Evolutionary conservation across 1,139 yeast genomes (phyloP).

Genomic region (Meyerozyma guilliermondii): DNA sequence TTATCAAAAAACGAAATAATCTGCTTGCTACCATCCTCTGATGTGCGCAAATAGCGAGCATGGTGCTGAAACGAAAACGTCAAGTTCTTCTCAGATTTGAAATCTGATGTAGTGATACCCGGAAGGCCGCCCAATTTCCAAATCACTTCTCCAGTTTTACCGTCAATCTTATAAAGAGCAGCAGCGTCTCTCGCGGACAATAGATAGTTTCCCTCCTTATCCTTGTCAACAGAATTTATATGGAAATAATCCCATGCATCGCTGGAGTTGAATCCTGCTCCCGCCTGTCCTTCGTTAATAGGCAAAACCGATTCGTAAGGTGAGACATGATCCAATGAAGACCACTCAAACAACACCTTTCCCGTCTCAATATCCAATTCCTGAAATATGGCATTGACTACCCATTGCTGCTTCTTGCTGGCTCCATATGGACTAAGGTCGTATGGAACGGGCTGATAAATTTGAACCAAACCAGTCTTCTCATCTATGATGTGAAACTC

Average conservation of each 20-base stretch:
- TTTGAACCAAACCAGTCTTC: conserved; percentile 23
- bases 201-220: conserved; percentile 29
- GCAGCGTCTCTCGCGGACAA: conserved; percentile 33
- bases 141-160: conserved; percentile 29
- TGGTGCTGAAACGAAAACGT: conserved; percentile 35
- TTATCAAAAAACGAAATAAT: conserved; percentile 32
- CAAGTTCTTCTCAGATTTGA: conserved; percentile 14
- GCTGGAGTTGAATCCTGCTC: conserved; percentile 25
- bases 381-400: conserved; percentile 27
- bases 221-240: conserved; percentile 37
- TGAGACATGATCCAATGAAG: conserved; percentile 30
- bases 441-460: conserved; percentile 24
- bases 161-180: conserved; percentile 29
- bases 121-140: conserved; percentile 31
- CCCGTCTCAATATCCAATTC: conserved; percentile 33
- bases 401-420: conserved; percentile 23
- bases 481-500: conserved; percentile 27
- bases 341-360: conserved; percentile 33
- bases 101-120: conserved; percentile 18
- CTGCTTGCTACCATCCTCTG: conserved; percentile 19
- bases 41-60: conserved; percentile 23
- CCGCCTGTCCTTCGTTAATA: conserved; percentile 23
- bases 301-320: conserved; percentile 26
- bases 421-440: conserved; percentile 24
- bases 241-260: conserved; percentile 41